A percentile compares a stretch with the other conserved stretches of the same genome.
Conservation (phyloP, 1,284 basidiomycete genomes). For the Microbotryum violaceum region DNA sequence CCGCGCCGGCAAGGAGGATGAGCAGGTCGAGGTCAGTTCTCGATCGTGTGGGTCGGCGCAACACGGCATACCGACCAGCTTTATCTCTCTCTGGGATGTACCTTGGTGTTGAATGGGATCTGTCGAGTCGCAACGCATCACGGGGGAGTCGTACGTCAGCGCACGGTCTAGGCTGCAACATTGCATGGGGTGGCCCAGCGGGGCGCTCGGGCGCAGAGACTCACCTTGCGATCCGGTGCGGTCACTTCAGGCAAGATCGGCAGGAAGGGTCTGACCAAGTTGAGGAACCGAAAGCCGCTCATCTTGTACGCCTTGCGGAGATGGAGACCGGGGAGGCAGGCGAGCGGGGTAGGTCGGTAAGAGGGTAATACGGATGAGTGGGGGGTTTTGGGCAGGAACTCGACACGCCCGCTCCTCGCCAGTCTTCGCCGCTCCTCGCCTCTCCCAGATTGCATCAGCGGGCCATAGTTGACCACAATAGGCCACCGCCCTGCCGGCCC, state of each 20-base stretch:
- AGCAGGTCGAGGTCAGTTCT: background rate
- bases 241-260: slow-evolving; percentile 68
- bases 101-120: slow-evolving; percentile 33
- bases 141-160: background rate
- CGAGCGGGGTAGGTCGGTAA: too few species aligned
- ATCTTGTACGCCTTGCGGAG: background rate
- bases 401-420: too few species aligned
- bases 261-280: slow-evolving; percentile 30
- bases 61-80: background rate
- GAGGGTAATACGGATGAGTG: too few species aligned
- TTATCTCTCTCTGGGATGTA: background rate
- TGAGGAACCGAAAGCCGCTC: slow-evolving; percentile 20
- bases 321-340: too few species aligned
- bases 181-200: too few species aligned
- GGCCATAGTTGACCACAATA: too few species aligned
- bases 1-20: background rate
- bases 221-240: slow-evolving; percentile 87
- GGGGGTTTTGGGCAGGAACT: too few species aligned
- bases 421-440: too few species aligned
- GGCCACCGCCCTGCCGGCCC: too few species aligned
- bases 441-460: too few species aligned
- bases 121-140: slow-evolving; percentile 1
- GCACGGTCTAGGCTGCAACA: too few species aligned
- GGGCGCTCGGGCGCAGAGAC: slow-evolving; percentile 9
- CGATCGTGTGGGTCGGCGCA: background rate